Percentiles rank a stretch among this genome's conserved stretches.
Conservation (phyloP, 306 rosid species). For the Urtica urens region DNA sequence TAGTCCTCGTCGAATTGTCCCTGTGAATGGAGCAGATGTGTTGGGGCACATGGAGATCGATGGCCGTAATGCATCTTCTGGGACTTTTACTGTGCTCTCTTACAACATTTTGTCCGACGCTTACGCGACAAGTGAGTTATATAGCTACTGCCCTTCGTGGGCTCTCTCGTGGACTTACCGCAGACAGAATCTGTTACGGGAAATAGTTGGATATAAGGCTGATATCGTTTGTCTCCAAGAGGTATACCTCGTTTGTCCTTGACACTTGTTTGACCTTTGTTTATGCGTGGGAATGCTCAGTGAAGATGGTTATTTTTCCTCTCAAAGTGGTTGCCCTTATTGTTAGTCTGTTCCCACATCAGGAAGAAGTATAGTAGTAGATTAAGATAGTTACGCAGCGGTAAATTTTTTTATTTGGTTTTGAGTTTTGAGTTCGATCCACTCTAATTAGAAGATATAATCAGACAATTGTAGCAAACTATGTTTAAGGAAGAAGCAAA, state of each 20-base stretch:
- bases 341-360: too few relatives aligned
- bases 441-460: too few relatives aligned
- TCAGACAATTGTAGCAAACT: too few relatives aligned
- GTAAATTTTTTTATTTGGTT: too few relatives aligned
- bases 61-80: conserved; percentile 56
- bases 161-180: conserved; percentile 99
- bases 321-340: too few relatives aligned
- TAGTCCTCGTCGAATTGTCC: conserved; percentile 59
- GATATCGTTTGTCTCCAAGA: conserved; percentile 98
- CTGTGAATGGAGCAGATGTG: conserved; percentile 54
- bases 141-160: conserved; percentile 91
- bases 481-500: neutral
- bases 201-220: conserved; percentile 87
- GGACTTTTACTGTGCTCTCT: conserved; percentile 81
- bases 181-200: conserved; percentile 84
- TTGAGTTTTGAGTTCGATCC: too few relatives aligned
- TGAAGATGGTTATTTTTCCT: neutral
- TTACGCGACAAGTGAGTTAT: conserved; percentile 66
- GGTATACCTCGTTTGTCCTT: conserved; percentile 60
- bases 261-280: conserved; percentile 10
- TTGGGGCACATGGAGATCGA: conserved; percentile 68
- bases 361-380: too few relatives aligned
- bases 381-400: too few relatives aligned
- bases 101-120: conserved; percentile 87
- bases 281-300: neutral